Base-by-base conservation (phyloP, 352 stramenopile species). In the Phytophthora hibernalis region DNA sequence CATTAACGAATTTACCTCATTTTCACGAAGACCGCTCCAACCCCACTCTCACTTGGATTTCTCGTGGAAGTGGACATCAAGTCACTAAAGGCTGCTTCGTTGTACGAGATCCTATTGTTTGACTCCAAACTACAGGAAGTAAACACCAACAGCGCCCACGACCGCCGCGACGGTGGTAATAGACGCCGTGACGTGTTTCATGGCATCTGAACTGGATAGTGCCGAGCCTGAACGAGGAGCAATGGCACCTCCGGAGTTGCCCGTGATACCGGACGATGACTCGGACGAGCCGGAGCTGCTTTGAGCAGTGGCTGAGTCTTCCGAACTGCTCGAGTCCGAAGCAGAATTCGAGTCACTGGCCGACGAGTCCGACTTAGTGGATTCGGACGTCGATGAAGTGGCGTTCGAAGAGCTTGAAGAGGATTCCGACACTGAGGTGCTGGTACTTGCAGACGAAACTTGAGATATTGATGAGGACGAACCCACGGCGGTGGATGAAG, bases 281-380 rank as follows among this genome's bases (percentile, higher is more conserved):
- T 44, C 26, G n/a, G 54, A 50, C 5, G 43, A 53, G 1, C 42
- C 54, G 2, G 68, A 73, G 30, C 65, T 69, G 55, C 56, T 71
- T 20, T 70, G 54, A 3, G 66, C 58, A 21, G 59, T 61, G 30
- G 56, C 15, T 7, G 56, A 49, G 16, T 73, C 59, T 10, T 42
- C 31, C n/a, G 48, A 54, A 33, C 43, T 60, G 35, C 35, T 64
- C 18, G 63, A 58, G 5, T 33, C 48, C 12, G 61, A 65, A 5
- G 22, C 30, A 2, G 43, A 65, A 15, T 6, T 54, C 16, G 54
- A 48, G 16, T 53, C 56, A 35, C 47, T 64, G n/a, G 48, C 43
- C 18, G 59, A 57, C 15, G 54, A 52, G 22, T 69, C 43, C 20
- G 65, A 54, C 24, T 43, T 30, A 33, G 61, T 21, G 2, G 31